Percentiles rank a stretch among this genome's conserved stretches.
Evolutionary conservation across 2,329 filamentous ascomycete species (phyloP).

Genomic region (Aspergillus sp.): DNA sequence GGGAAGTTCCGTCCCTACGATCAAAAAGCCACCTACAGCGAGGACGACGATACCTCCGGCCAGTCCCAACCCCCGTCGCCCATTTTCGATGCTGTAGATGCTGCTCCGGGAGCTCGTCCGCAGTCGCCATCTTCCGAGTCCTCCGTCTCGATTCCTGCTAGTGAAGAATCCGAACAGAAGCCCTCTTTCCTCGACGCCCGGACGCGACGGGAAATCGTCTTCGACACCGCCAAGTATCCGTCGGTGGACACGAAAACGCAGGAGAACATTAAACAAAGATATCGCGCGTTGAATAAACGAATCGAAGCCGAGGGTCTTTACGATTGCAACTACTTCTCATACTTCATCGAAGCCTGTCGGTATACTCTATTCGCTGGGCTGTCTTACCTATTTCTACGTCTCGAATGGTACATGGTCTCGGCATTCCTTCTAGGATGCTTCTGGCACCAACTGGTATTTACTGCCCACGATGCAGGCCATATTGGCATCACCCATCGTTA

Average conservation of each 20-base stretch:
- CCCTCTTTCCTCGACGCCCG: conserved; percentile 69
- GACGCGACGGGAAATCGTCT: conserved; percentile 71
- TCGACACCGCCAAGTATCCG: conserved; percentile 80
- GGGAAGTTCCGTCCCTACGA: conserved; percentile 67
- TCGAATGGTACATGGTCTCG: conserved; percentile 67
- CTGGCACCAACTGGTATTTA: conserved; percentile 95
- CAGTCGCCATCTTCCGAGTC: conserved; percentile 30
- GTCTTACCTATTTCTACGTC: conserved; percentile 61
- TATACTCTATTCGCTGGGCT: conserved; percentile 68
- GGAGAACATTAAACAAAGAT: conserved; percentile 73
- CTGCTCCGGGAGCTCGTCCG: conserved; percentile 35
- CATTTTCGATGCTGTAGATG: conserved; percentile 56
- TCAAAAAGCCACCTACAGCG: conserved; percentile 40
- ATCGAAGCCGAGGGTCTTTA: conserved; percentile 76
- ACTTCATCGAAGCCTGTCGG: conserved; percentile 70
- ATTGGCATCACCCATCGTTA: conserved; percentile 97
- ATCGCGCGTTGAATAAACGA: conserved; percentile 71
- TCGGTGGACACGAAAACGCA: conserved; percentile 72
- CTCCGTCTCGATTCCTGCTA: conserved; percentile 29
- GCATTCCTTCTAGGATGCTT: conserved; percentile 75
- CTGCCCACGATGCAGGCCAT: conserved; percentile 91
- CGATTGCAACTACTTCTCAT: conserved; percentile 78
- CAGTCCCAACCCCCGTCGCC: conserved; percentile 59
- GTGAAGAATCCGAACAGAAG: conserved; percentile 35
- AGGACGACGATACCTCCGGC: conserved; percentile 45